These are phyloP conservation scores for Chaetomium olivaceum DNA, from an alignment of 2,329 filamentous ascomycete genomes.

Conservation along the genomic window DNA sequence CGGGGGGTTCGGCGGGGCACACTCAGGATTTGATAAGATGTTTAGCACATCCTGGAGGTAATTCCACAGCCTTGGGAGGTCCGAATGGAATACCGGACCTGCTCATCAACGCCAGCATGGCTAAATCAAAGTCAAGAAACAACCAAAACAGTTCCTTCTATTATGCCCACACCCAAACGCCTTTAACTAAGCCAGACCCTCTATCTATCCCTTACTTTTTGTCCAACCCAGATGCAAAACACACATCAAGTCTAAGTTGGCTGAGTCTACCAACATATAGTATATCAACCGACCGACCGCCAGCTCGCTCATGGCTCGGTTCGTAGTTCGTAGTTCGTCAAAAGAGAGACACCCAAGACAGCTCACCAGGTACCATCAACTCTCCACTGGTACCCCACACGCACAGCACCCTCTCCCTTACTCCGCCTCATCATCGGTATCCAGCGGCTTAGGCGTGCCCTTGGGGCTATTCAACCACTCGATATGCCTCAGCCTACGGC, in stretches of 20 bases:
- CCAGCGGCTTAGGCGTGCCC: slow-evolving; percentile 74
- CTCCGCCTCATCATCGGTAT: slow-evolving; percentile 72
- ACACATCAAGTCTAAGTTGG: neutral
- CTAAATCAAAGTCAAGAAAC: neutral
- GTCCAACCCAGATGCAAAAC: neutral
- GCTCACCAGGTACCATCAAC: neutral
- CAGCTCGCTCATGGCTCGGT: neutral
- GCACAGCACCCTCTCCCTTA: no score
- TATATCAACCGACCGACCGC: neutral
- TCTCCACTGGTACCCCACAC: neutral
- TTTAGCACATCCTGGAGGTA: no score
- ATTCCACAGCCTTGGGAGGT: no score
- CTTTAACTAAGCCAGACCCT: neutral
- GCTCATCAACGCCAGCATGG: neutral
- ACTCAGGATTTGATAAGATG: no score
- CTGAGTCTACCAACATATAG: neutral
- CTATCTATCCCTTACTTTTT: slow-evolving; percentile 7
- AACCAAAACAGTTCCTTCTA: neutral
- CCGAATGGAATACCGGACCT: no score
- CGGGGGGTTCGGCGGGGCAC: no score
- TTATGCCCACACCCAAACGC: slow-evolving; percentile 1
- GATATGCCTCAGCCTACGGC: slow-evolving; percentile 82
- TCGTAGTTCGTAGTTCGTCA: neutral
- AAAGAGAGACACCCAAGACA: neutral
- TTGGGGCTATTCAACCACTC: slow-evolving; percentile 83